phyloP scores from a whole-genome alignment of 345 rosid genomes.

The Atalantia buxifolia region DNA sequence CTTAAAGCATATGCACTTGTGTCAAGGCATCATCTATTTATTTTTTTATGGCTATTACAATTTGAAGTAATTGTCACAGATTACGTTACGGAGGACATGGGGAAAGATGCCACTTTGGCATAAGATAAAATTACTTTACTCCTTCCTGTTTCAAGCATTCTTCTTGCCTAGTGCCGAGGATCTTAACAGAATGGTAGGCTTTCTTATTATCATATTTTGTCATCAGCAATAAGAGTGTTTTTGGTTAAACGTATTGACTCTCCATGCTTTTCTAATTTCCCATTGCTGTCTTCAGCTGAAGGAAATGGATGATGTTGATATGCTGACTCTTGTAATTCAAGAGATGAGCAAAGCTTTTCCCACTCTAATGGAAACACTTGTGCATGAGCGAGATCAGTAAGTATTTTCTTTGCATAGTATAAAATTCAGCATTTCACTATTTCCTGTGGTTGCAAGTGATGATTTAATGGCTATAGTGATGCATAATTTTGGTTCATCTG shows the following conservation, averaged over 20 bases:
- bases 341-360: constrained; percentile 99
- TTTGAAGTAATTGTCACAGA: constrained; percentile 40
- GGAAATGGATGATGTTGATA: constrained; percentile 89
- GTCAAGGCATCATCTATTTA: not conserved
- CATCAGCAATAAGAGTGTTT: not conserved
- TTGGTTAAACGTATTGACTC: not conserved
- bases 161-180: constrained; percentile 76
- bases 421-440: not conserved
- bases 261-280: constrained; percentile 5
- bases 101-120: constrained; percentile 91
- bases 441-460: not conserved
- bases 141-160: constrained; percentile 69
- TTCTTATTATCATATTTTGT: not conserved
- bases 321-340: constrained; percentile 94
- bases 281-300: constrained; percentile 54
- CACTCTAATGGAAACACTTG: constrained; percentile 88
- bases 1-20: not conserved
- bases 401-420: constrained; percentile 27
- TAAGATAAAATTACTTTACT: constrained; percentile 62
- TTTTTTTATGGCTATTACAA: not conserved
- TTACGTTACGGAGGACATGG: constrained; percentile 80
- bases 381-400: constrained; percentile 96
- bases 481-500: not conserved
- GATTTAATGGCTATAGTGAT: not conserved
- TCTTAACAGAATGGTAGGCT: constrained; percentile 72